phyloP scores from a whole-genome alignment of 2,329 filamentous ascomycete genomes.

The Myriosclerotinia curreyana region DNA sequence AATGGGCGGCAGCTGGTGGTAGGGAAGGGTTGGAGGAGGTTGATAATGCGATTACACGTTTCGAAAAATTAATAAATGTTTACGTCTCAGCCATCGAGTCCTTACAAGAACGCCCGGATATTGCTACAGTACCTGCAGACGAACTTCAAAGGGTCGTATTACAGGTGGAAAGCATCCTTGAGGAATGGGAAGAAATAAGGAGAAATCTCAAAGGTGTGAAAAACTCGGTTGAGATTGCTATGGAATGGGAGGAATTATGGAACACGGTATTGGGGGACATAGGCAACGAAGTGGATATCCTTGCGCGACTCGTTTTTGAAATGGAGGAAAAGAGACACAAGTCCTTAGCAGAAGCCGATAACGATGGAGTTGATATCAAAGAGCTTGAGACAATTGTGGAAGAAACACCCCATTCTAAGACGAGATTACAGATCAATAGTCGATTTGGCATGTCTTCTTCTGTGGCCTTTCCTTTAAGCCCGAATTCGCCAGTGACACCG shows the following conservation, averaged over 20 bases:
- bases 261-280: conserved; percentile 91
- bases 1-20: conserved; percentile 90
- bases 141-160: conserved; percentile 73
- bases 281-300: conserved; percentile 77
- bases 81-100: conserved; percentile 94
- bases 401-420: conserved; percentile 63
- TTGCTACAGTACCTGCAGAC: conserved; percentile 64
- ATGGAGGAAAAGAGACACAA: conserved; percentile 96
- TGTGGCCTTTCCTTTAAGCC: conserved; percentile 55
- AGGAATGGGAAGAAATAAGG: conserved; percentile 82
- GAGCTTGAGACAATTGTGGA: conserved; percentile 93
- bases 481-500: conserved; percentile 57
- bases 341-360: conserved; percentile 59
- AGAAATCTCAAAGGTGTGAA: conserved; percentile 75
- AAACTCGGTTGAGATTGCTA: conserved; percentile 88
- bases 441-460: conserved; percentile 66
- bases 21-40: conserved; percentile 74
- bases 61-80: conserved; percentile 85
- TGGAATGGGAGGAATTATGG: conserved; percentile 99
- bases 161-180: conserved; percentile 85
- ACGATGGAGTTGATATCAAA: conserved; percentile 71
- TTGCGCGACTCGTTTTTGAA: conserved; percentile 83
- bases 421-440: conserved; percentile 55
- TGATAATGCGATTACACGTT: conserved; percentile 72
- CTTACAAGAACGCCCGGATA: conserved; percentile 75